phyloP scores from a whole-genome alignment of 192 early-diverging fungal species.

The Linnemannia hyalina region DNA sequence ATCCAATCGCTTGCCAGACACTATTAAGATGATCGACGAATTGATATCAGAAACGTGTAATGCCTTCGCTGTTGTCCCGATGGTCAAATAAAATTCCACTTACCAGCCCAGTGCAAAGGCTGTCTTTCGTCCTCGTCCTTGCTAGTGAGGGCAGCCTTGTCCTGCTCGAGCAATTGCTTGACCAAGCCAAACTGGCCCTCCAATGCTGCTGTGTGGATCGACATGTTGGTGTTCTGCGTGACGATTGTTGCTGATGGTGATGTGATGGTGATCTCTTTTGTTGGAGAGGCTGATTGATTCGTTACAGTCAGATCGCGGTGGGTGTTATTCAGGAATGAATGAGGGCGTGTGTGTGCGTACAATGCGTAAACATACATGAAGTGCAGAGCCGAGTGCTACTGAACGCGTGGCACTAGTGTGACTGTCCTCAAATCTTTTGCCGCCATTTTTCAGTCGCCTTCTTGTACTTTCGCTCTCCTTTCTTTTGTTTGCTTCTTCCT shows the following conservation, averaged over 20 bases:
- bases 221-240: conserved; percentile 23
- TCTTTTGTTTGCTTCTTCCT: background rate
- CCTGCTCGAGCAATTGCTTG: conserved; percentile 64
- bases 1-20: conserved; percentile 77
- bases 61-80: background rate
- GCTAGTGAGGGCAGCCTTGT: conserved; percentile 64
- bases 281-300: background rate
- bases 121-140: conserved; percentile 75
- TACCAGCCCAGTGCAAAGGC: conserved; percentile 68
- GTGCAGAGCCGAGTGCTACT: background rate
- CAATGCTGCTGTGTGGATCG: conserved; percentile 55
- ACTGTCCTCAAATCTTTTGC: background rate
- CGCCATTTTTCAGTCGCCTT: background rate
- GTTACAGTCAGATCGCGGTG: background rate
- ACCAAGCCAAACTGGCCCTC: conserved; percentile 61
- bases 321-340: background rate
- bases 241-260: background rate
- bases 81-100: background rate
- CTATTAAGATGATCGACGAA: background rate
- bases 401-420: background rate
- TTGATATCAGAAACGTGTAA: conserved; percentile 46
- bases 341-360: background rate
- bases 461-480: background rate
- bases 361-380: no score
- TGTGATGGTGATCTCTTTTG: background rate